Evolutionary conservation across 257 asterid species (phyloP).

Genomic region (Voacanga thouarsii): DNA sequence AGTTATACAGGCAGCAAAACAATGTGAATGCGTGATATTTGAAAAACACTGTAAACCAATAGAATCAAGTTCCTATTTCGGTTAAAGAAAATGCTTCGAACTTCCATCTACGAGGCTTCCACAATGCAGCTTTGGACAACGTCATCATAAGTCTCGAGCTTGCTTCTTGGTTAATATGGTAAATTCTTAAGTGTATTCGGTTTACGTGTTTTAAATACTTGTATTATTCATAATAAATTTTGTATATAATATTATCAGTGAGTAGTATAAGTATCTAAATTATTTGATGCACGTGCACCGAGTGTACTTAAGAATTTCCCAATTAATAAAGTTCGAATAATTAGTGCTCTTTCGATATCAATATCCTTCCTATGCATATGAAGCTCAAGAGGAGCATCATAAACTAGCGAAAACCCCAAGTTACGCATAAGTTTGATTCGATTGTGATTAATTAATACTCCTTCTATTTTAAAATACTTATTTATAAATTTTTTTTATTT

Average conservation of each 20-base stretch:
- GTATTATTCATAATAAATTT: no score
- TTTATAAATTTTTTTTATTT: no score
- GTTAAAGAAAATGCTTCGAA: not conserved
- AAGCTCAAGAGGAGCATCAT: not conserved
- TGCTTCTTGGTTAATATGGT: no score
- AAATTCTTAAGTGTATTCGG: no score
- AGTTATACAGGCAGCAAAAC: not conserved
- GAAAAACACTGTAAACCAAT: not conserved
- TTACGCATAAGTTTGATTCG: not conserved
- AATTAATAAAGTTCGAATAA: not conserved
- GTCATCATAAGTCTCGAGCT: not conserved
- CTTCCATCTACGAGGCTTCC: not conserved
- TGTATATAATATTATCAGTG: no score
- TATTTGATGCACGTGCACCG: no score
- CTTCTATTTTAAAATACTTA: no score
- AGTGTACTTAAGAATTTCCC: no score
- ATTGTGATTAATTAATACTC: not conserved
- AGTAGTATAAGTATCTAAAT: no score
- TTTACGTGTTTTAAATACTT: no score
- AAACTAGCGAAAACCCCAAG: not conserved
- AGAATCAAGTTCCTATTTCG: not conserved
- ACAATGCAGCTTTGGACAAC: not conserved
- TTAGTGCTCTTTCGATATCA: not conserved
- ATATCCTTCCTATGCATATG: not conserved
- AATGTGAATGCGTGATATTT: not conserved